phyloP scores from a whole-genome alignment of 2,329 filamentous ascomycete genomes.

The Septoria petroselini region DNA sequence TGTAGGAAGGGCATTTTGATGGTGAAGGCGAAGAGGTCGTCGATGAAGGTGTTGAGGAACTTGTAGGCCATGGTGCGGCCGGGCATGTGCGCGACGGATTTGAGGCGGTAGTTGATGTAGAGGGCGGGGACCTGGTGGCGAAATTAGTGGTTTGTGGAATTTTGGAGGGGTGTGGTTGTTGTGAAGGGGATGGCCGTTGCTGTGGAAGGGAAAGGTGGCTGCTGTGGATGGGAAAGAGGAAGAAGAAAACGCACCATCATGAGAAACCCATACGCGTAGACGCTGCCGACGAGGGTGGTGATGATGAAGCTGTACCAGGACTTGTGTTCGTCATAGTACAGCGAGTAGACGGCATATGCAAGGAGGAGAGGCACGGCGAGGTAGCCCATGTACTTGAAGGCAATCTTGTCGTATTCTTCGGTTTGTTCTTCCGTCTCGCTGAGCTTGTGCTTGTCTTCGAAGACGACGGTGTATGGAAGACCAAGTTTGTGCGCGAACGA shows the following conservation, averaged over 20 bases:
- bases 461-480: constrained; percentile 70
- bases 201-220: too few species aligned
- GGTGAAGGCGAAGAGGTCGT: constrained; percentile 96
- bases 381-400: constrained; percentile 96
- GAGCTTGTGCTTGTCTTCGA: constrained; percentile 96
- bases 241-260: constrained; percentile 89
- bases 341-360: constrained; percentile 86
- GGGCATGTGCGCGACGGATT: constrained; percentile 90
- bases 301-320: constrained; percentile 91
- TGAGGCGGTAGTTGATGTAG: constrained; percentile 98
- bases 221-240: too few species aligned
- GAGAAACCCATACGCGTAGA: constrained; percentile 96
- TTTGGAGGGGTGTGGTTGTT: too few species aligned
- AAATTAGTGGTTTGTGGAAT: too few species aligned
- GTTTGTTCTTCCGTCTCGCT: constrained; percentile 96
- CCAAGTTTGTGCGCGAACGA: constrained; percentile 54
- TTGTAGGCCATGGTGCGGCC: constrained; percentile 97
- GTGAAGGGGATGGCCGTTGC: too few species aligned
- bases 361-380: constrained; percentile 82
- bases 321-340: constrained; percentile 92
- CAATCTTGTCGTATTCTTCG: constrained; percentile 95
- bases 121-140: constrained; percentile 73
- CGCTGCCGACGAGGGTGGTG: constrained; percentile 87
- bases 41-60: constrained; percentile 97
- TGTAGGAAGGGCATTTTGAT: constrained; percentile 99